Conservation (phyloP, 2,329 filamentous ascomycete genomes). For the Aspergillus fischeri region DNA sequence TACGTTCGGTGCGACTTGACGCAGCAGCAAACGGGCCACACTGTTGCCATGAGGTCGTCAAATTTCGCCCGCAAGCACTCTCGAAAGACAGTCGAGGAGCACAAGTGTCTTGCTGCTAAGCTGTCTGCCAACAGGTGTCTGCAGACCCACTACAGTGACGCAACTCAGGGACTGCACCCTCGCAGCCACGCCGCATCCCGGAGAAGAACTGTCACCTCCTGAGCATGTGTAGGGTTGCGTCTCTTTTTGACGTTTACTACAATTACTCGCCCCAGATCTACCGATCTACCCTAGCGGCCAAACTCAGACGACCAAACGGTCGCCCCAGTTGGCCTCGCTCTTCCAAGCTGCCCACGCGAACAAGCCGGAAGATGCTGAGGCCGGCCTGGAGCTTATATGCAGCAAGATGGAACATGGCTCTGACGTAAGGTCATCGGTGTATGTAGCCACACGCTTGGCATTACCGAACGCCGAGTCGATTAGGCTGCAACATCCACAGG, state of each 20-base stretch:
- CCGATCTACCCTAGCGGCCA: not conserved
- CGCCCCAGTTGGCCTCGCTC: not conserved
- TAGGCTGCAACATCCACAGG: not conserved
- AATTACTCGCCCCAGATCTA: not conserved
- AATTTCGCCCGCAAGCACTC: constrained; percentile 30
- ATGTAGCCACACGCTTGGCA: not conserved
- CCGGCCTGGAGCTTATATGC: not conserved
- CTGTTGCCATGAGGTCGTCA: constrained; percentile 26
- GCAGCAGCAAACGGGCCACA: constrained; percentile 18
- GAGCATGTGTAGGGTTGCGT: not conserved
- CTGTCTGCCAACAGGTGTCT: constrained; percentile 15
- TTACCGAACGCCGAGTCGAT: not conserved
- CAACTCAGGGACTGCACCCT: constrained; percentile 16
- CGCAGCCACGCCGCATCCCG: constrained; percentile 16
- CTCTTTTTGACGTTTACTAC: not conserved
- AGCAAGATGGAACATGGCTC: not conserved
- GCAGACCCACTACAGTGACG: constrained; percentile 15
- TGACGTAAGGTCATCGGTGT: not conserved
- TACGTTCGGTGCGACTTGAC: constrained; percentile 18
- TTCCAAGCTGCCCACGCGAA: not conserved
- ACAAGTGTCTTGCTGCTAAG: constrained; percentile 17
- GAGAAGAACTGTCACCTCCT: constrained; percentile 21
- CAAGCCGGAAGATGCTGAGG: not conserved
- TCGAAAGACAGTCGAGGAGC: constrained; percentile 33
- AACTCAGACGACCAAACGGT: not conserved